A percentile compares a stretch with the other conserved stretches of the same genome.
These are phyloP conservation scores for Hymenoscyphus repandus DNA, from an alignment of 2,329 filamentous ascomycete genomes.

Conservation along the genomic window DNA sequence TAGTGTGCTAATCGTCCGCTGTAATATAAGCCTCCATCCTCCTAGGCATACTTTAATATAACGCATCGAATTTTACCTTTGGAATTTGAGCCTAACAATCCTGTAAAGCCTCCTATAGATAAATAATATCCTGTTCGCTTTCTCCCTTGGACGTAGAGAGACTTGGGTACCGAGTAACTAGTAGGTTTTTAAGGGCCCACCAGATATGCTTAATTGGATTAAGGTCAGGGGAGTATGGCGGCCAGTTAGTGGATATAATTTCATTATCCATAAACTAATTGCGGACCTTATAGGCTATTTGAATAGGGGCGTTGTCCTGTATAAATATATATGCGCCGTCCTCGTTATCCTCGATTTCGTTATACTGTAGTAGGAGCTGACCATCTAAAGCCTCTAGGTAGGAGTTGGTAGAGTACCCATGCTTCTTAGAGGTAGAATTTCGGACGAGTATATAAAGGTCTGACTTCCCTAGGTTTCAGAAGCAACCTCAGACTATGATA, in stretches of 20 bases:
- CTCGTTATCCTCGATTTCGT: too few species aligned
- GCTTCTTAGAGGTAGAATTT: too few species aligned
- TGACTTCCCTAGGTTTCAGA: too few species aligned
- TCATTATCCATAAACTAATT: slow-evolving; percentile 12
- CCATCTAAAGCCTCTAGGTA: too few species aligned
- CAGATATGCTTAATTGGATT: slow-evolving; percentile 7
- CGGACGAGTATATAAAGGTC: too few species aligned
- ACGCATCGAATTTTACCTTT: neutral
- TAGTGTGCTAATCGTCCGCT: neutral
- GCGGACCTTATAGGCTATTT: slow-evolving; percentile 12
- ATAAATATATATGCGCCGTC: too few species aligned
- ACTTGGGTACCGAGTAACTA: neutral
- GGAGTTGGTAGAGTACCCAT: too few species aligned
- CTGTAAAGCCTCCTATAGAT: neutral
- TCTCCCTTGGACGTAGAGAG: neutral
- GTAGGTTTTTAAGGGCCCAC: neutral
- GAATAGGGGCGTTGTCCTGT: too few species aligned
- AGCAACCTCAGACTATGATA: too few species aligned
- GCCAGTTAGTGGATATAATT: slow-evolving; percentile 1
- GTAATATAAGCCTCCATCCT: too few species aligned
- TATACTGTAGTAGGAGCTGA: too few species aligned
- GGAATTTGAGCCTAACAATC: neutral
- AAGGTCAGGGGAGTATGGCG: too few species aligned
- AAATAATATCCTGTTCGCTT: neutral
- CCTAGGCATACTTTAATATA: neutral